Base-by-base conservation (phyloP, 148 eudicot genomes). In the Salicornia ramosissima region DNA sequence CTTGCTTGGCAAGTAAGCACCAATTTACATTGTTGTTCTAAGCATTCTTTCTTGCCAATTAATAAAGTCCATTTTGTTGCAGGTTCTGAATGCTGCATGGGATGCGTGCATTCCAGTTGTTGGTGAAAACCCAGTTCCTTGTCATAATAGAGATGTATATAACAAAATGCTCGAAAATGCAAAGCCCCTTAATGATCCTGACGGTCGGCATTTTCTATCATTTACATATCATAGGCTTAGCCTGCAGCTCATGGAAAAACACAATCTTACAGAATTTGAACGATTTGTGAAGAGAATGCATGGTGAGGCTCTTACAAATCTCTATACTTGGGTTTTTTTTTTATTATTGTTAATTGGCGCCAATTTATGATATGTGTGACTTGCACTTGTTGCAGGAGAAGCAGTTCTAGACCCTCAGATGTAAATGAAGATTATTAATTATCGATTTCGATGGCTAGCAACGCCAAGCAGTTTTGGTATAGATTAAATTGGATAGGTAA, bases 81-180 rank as follows among this genome's bases (percentile, higher is more conserved):
- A 95, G 99, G 93, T 89, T 69, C 69, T 89, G 68, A 95, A 95
- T 83, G 90, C 92, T 80, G 97, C 97, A 57, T 88, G 90, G 99
- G 99, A 95, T 83, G 84, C 69, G 71, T 74, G 78, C 33, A 68
- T 91, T 74, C 88, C 84, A 26, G 79, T 95, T 81, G 69, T 84
- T 24, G 80, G 97, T 69, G 93, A 88, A 80, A 95, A 95, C 73
- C 75, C 85, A 64, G 71, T 91, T 76, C 77, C 93, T 62, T 95
- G 97, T 78, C 82, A 84, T 72, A 86, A 78, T 56, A 84, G 90
- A 82, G 93, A 85, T 76, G 86, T 80, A 52, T 95, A 84, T 80
- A 87, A 83, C 76, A 80, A 79, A 80, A 70, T 95, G 71, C 68
- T 86, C 64, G 96, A 84, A 72, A 91, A 82, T 62, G 93, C 99